Evolutionary conservation across 2,329 filamentous ascomycete species (phyloP).

Genomic region (Botryotinia narcissicola): DNA sequence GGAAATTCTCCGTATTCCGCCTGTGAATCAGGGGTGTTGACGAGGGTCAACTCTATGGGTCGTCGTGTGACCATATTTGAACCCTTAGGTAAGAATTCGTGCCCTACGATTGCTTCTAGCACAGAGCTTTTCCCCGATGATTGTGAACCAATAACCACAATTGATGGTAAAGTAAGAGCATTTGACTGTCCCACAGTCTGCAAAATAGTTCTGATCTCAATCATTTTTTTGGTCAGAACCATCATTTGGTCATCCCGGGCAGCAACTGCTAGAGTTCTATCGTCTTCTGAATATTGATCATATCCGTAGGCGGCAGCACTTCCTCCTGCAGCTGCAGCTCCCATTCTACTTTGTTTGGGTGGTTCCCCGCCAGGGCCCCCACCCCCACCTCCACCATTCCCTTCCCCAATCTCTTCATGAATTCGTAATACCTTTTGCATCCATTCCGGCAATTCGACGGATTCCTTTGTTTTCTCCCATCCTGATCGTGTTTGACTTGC

Average conservation of each 20-base stretch:
- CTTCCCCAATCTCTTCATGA: slow-evolving; percentile 58
- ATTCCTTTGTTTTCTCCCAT: slow-evolving; percentile 80
- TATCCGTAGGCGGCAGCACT: slow-evolving; percentile 78
- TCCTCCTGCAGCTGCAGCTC: slow-evolving; percentile 64
- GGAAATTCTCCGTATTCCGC: slow-evolving; percentile 96
- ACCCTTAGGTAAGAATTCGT: slow-evolving; percentile 97
- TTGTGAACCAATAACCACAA: slow-evolving; percentile 98
- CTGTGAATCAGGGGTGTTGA: slow-evolving; percentile 86
- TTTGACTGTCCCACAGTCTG: slow-evolving; percentile 90
- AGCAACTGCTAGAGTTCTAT: slow-evolving; percentile 60
- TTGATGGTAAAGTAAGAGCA: slow-evolving; percentile 84
- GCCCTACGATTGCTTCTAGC: slow-evolving; percentile 92
- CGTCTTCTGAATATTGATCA: slow-evolving; percentile 65
- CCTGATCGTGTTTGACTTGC: slow-evolving; percentile 76
- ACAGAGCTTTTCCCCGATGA: slow-evolving; percentile 98
- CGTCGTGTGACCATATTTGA: slow-evolving; percentile 96
- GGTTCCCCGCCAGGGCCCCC: slow-evolving; percentile 48
- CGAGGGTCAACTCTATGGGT: slow-evolving; percentile 91
- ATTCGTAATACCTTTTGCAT: slow-evolving; percentile 67
- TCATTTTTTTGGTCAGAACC: slow-evolving; percentile 99
- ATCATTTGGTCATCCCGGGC: slow-evolving; percentile 98
- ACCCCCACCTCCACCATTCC: slow-evolving; percentile 35
- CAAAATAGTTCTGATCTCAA: slow-evolving; percentile 91
- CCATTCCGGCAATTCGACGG: slow-evolving; percentile 73
- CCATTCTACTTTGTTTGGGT: slow-evolving; percentile 58